Conservation (phyloP, 176 grass and related monocot genomes). For the Eleusine coracana region DNA sequence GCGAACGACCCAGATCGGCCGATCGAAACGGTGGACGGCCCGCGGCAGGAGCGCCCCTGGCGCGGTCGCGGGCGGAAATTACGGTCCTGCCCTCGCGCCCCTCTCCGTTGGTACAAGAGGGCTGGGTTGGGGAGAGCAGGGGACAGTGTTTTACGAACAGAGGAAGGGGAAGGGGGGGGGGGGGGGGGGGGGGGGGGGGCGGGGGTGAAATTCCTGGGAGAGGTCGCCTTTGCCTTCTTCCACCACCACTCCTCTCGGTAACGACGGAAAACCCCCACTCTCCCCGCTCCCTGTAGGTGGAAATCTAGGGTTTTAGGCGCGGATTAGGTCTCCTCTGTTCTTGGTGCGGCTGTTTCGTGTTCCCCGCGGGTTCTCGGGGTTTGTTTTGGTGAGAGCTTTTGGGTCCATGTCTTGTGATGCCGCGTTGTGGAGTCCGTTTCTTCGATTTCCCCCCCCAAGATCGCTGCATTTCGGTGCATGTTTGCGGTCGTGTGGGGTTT, state of each 20-base stretch:
- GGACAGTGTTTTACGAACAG: background rate
- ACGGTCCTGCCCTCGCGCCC: conserved; percentile 13
- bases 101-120: background rate
- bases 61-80: background rate
- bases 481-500: background rate
- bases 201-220: background rate
- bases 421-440: background rate
- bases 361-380: background rate
- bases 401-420: too few relatives aligned
- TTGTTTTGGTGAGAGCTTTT: background rate
- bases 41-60: background rate
- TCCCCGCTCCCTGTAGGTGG: background rate
- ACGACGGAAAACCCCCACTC: background rate
- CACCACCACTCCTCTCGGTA: conserved; percentile 3
- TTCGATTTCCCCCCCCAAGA: background rate
- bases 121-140: background rate
- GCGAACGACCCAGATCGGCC: background rate
- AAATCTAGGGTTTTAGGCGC: conserved; percentile 47
- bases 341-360: background rate
- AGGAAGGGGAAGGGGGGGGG: background rate
- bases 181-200: background rate
- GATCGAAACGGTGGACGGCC: background rate
- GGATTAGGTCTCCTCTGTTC: background rate
- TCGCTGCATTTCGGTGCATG: conserved; percentile 43
- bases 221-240: conserved; percentile 6